These are phyloP conservation scores for Psilocybe azurescens DNA, from an alignment of 768 basidiomycete species.

Conservation along the genomic window DNA sequence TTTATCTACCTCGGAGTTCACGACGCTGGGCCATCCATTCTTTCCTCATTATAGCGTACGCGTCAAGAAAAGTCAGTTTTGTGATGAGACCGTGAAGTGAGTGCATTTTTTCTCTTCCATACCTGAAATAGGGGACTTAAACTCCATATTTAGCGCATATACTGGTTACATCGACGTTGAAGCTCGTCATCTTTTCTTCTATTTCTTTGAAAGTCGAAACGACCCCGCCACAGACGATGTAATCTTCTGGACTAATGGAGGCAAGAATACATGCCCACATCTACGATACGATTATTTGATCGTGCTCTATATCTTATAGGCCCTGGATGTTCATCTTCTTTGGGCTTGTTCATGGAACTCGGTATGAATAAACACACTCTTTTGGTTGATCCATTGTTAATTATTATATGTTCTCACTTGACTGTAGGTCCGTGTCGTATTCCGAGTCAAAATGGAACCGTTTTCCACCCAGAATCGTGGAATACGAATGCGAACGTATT, in stretches of 20 bases:
- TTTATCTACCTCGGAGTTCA: slow-evolving; percentile 38
- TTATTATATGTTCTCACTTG: no score
- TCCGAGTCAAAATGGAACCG: slow-evolving; percentile 51
- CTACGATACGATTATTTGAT: background rate
- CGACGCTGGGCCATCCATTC: slow-evolving; percentile 47
- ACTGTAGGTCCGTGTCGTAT: slow-evolving; percentile 70
- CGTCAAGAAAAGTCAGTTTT: slow-evolving; percentile 62
- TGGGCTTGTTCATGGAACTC: slow-evolving; percentile 76
- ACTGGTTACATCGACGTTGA: slow-evolving; percentile 62
- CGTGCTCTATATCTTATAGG: slow-evolving; percentile 29
- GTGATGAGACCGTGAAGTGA: slow-evolving; percentile 62
- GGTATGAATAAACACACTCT: slow-evolving; percentile 45
- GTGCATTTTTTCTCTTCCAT: slow-evolving; percentile 13
- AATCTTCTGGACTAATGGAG: slow-evolving; percentile 62
- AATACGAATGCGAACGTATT: slow-evolving; percentile 69
- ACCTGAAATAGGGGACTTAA: background rate
- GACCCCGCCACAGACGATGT: slow-evolving; percentile 66
- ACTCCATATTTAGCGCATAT: background rate
- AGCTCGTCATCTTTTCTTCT: slow-evolving; percentile 71
- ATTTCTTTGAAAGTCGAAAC: slow-evolving; percentile 76
- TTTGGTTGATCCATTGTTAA: no score
- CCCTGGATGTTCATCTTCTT: slow-evolving; percentile 46
- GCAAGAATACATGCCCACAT: slow-evolving; percentile 17
- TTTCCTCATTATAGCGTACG: slow-evolving; percentile 59
- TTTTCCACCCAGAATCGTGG: slow-evolving; percentile 67